phyloP scores from a whole-genome alignment of 805 yeast species.

The Ogataea haglerorum region DNA sequence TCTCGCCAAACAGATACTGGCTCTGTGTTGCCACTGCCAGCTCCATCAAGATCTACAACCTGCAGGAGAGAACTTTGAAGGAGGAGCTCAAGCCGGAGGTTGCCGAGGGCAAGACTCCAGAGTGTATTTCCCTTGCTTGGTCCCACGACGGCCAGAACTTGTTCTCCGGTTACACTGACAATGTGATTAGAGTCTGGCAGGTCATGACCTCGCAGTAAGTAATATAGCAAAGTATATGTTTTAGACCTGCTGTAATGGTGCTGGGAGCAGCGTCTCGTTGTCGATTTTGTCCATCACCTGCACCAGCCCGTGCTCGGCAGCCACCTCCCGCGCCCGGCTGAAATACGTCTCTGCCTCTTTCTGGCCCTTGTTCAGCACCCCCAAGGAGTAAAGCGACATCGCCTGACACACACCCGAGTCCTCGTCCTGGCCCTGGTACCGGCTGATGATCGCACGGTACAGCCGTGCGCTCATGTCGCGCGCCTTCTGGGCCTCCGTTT shows the following conservation, averaged over 20 bases:
- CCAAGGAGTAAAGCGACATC: slow-evolving; percentile 79
- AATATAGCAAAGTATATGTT: slow-evolving; percentile 15
- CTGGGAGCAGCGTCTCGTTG: slow-evolving; percentile 42
- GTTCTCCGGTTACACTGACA: slow-evolving; percentile 99
- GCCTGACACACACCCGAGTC: slow-evolving; percentile 41
- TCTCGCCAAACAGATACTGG: slow-evolving; percentile 99
- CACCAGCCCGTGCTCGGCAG: slow-evolving; percentile 60
- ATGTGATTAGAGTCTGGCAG: slow-evolving; percentile 99
- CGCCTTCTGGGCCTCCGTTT: slow-evolving; percentile 9
- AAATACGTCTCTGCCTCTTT: slow-evolving; percentile 58
- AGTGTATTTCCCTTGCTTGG: slow-evolving; percentile 98
- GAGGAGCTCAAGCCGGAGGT: slow-evolving; percentile 99
- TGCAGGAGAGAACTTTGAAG: slow-evolving; percentile 89
- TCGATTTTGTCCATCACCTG: slow-evolving; percentile 65
- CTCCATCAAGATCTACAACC: slow-evolving; percentile 97
- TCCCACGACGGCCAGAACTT: slow-evolving; percentile 99
- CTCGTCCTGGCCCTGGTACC: slow-evolving; percentile 4
- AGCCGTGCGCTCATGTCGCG: slow-evolving; percentile 21
- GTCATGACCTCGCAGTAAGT: slow-evolving; percentile 78
- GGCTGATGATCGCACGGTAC: slow-evolving; percentile 18
- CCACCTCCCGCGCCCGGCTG: slow-evolving; percentile 67
- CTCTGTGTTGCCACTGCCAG: slow-evolving; percentile 98
- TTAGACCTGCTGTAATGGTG: neutral
- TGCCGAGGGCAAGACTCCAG: slow-evolving; percentile 96
- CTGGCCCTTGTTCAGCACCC: slow-evolving; percentile 67